Conservation (phyloP, 2,329 filamentous ascomycete genomes). For the Xylariales sp. region DNA sequence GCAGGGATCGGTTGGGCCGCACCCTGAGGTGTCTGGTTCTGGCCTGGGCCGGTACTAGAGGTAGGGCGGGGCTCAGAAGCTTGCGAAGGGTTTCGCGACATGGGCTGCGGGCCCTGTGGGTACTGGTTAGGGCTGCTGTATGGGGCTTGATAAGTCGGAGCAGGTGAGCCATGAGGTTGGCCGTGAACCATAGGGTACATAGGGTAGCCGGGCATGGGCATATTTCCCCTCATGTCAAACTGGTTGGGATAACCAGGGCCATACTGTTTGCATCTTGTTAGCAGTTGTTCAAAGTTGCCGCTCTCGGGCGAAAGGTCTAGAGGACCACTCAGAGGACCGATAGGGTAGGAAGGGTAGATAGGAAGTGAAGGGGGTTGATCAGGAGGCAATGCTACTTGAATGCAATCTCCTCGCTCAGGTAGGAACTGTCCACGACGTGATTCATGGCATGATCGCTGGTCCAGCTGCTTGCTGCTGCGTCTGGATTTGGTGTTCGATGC, state of each 20-base stretch:
- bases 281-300: constrained; percentile 68
- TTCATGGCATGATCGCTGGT: constrained; percentile 21
- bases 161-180: constrained; percentile 41
- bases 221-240: constrained; percentile 42
- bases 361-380: background rate
- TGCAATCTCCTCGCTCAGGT: constrained; percentile 7
- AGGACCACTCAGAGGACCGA: background rate
- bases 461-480: constrained; percentile 42
- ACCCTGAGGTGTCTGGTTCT: constrained; percentile 55
- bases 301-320: constrained; percentile 64
- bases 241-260: constrained; percentile 45
- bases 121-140: constrained; percentile 37
- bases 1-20: constrained; percentile 61
- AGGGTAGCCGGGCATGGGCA: constrained; percentile 29
- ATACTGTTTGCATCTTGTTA: constrained; percentile 66
- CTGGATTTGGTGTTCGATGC: constrained; percentile 23
- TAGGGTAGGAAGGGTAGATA: background rate
- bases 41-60: constrained; percentile 61
- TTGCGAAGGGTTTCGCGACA: constrained; percentile 83
- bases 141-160: constrained; percentile 40
- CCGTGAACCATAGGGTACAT: constrained; percentile 20
- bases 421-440: constrained; percentile 6
- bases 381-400: background rate
- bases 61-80: constrained; percentile 57
- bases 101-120: constrained; percentile 51